Evolutionary conservation across 139 green algal species (phyloP), one percentile per base, ranked within the genome.

Genomic region (Picochlorum sp.): DNA sequence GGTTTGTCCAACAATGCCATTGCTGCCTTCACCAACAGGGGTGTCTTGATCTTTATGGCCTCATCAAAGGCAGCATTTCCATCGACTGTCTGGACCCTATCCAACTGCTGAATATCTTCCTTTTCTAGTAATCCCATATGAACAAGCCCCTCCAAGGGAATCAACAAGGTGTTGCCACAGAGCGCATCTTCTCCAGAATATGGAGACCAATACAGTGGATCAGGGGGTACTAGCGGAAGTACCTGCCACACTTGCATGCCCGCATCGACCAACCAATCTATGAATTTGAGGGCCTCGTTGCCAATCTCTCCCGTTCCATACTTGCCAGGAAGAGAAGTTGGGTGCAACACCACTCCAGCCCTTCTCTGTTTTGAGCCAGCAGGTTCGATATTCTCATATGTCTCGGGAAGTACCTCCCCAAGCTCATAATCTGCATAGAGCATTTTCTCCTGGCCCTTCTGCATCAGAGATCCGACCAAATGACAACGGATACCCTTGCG

Each of bases 141-240:
- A 3, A 90, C 82, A 9, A 98, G 84, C 30, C 82, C 73, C 15
- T 96, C 87, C 20, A 96, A 65, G 45, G 72, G 83, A 34, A 98
- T 90, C 6, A 98, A 66, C 16, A 98, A 78, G 1, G 87, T 85
- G 78, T 94, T 95, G 56, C 93, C 93, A 65, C 86, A 95, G 65
- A 92, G 86, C 7, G 91, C 90, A 68, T 98, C 91, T 45, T 86
- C 78, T 49, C 60, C 60, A 6, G 80, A 84, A 81, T 98, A 98
- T 9, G 93, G 93, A 3, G 85, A 95, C 84, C 86, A 97, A 77
- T 85, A 96, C 66, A 86, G 81, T 0, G 80, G 76, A 66, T 96
- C 93, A 7, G 93, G 93, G 0, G 92, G 92, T 28, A 96, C 93
- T 24, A 98, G 73, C 0, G 93, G 93, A 58, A 98, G 81, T 60